Base-by-base conservation (phyloP, 106 monocot genomes). In the Dendrobium nobile region DNA sequence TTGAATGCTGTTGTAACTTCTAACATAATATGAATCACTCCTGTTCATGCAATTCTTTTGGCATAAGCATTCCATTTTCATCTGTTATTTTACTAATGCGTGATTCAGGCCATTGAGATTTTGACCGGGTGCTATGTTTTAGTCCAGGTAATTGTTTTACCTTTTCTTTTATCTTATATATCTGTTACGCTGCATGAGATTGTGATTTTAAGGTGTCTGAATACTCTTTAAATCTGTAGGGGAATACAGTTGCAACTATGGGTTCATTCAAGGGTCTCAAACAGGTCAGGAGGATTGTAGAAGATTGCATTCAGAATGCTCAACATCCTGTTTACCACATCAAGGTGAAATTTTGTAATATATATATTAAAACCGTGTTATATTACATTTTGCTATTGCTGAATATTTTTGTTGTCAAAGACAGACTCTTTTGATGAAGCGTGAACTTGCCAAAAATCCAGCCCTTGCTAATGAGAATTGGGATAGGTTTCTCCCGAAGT, bases 401-500 rank as follows among this genome's bases (percentile, higher is more conserved):
- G 26, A 76, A 54, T 84, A 56, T 41, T 79, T 79, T 37, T 76
- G 22, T 70, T 84, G 43, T 20, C 24, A 40, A 20, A 80, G 22
- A 65, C 81, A 98, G 99, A 90, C 82, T 27, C 88, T 99, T n/a
- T 76, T 99, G 79, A 90, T 99, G 87, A 99, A 95, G 70, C 89
- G 95, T 70, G 95, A 99, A 76, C 90, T 93, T 79, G 91, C 95
- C 17, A 99, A 99, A 86, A 91, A 95, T 82, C 95, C 99, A 51
- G 91, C 85, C 56, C 87, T 99, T 78, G 95, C 89, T 77, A 93
- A 91, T 89, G 99, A 93, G 77, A 99, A 81, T 72, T 99, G 99
- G 99, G 99, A 99, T 54, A 91, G 95, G 70, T 99, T 95, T 78
- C 93, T 99, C 73, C 99, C 99, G 9, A 95, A 99, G 75, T 99